phyloP scores from a whole-genome alignment of 192 early-diverging fungal genomes.

The Mycoemilia scoparia region DNA sequence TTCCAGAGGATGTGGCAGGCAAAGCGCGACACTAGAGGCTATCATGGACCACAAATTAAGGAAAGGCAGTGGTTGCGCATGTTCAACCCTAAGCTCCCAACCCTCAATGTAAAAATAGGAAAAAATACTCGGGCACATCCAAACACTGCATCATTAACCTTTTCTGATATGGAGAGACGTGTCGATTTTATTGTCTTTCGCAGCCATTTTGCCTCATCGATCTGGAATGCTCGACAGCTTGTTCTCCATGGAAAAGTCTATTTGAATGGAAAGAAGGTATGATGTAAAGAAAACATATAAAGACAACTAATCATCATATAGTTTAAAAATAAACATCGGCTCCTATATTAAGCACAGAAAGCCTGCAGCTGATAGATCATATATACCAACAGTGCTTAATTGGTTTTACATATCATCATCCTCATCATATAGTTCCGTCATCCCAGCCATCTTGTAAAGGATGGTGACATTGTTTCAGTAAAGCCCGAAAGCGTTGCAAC shows the following conservation, averaged over 20 bases:
- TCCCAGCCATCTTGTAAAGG: conserved; percentile 59
- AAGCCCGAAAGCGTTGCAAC: conserved; percentile 52
- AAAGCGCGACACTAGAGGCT: conserved; percentile 79
- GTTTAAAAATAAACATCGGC: not conserved
- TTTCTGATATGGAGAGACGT: conserved; percentile 74
- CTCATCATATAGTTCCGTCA: too few species aligned
- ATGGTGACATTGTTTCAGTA: conserved; percentile 78
- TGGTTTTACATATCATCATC: not conserved
- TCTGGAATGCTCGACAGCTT: conserved; percentile 67
- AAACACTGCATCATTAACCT: conserved; percentile 56
- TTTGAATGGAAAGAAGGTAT: conserved; percentile 78
- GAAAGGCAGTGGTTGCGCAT: conserved; percentile 63
- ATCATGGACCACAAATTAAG: conserved; percentile 82
- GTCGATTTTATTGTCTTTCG: conserved; percentile 89
- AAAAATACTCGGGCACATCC: conserved; percentile 28
- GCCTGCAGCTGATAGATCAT: not conserved
- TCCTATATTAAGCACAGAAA: not conserved
- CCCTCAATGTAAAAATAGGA: conserved; percentile 32
- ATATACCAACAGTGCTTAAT: not conserved
- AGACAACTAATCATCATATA: not conserved
- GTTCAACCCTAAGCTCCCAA: conserved; percentile 54
- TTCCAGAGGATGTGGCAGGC: conserved; percentile 92
- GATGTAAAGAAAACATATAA: too few species aligned
- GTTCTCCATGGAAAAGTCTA: conserved; percentile 75
- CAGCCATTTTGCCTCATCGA: conserved; percentile 70